These are phyloP conservation scores for Torulaspora maleeae DNA, from an alignment of 805 yeast species.

Conservation along the genomic window DNA sequence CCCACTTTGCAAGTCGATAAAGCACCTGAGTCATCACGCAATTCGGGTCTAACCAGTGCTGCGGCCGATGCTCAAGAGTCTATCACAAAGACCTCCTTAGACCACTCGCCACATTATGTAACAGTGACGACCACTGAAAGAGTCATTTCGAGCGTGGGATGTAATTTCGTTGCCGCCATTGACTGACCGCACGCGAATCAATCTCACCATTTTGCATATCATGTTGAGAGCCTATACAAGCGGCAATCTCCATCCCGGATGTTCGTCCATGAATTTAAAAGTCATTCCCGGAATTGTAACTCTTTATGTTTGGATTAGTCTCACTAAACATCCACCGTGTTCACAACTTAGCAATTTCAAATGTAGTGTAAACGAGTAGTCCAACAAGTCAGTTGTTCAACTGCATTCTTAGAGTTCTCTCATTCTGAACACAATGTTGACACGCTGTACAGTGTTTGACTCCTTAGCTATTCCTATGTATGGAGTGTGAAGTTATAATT, in stretches of 20 bases:
- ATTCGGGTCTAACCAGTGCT: not conserved
- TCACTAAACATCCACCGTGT: too few relatives aligned
- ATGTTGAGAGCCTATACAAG: too few relatives aligned
- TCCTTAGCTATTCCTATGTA: too few relatives aligned
- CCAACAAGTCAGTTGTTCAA: too few relatives aligned
- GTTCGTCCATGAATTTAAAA: too few relatives aligned
- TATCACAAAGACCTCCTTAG: not conserved
- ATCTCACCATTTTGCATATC: too few relatives aligned
- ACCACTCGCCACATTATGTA: not conserved
- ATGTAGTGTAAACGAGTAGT: not conserved
- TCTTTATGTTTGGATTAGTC: too few relatives aligned
- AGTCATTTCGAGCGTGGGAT: not conserved
- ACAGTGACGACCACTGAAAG: not conserved
- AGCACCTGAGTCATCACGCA: not conserved
- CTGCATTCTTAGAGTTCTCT: not conserved
- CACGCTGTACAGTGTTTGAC: too few relatives aligned
- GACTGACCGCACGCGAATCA: too few relatives aligned
- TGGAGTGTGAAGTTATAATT: too few relatives aligned
- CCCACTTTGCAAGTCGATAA: not conserved
- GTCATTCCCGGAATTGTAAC: not conserved
- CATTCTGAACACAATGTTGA: not conserved
- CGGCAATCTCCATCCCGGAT: too few relatives aligned
- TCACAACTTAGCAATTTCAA: not conserved
- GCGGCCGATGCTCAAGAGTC: not conserved
- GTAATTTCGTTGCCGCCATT: not conserved